phyloP scores from a whole-genome alignment of 345 rosid genomes.

The Rhodamnia rubescens region DNA sequence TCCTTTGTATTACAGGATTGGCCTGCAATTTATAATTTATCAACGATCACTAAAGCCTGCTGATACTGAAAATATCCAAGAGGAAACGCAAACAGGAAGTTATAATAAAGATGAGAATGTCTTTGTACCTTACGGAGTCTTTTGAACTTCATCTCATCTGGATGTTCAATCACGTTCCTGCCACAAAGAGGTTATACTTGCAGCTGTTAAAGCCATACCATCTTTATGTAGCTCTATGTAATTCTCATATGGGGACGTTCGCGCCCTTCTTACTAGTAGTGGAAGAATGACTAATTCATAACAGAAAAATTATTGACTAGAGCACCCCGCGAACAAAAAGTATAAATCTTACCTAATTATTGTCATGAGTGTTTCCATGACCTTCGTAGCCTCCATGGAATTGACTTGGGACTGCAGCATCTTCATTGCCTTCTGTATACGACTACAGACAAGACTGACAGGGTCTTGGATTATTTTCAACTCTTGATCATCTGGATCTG shows the following conservation, averaged over 20 bases:
- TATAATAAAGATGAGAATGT: neutral
- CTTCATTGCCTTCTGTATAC: constrained; percentile 54
- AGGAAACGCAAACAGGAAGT: neutral
- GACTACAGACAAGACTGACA: constrained; percentile 42
- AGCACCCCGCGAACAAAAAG: neutral
- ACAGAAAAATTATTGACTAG: neutral
- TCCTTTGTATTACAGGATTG: constrained; percentile 59
- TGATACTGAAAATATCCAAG: neutral
- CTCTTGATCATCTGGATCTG: constrained; percentile 73
- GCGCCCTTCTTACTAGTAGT: neutral
- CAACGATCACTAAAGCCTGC: neutral
- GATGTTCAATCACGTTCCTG: constrained; percentile 83
- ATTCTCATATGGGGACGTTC: neutral
- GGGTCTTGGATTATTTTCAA: constrained; percentile 70
- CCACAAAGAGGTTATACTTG: neutral
- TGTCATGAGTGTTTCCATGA: constrained; percentile 55
- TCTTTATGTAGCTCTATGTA: neutral
- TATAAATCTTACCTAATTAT: constrained; percentile 46
- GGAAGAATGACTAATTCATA: neutral
- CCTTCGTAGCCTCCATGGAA: constrained; percentile 29
- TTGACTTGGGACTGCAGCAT: constrained; percentile 42
- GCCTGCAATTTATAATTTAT: constrained; percentile 38
- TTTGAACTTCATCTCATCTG: constrained; percentile 57
- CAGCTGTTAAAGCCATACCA: neutral
- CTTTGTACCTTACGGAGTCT: constrained; percentile 65